A percentile compares a stretch with the other conserved stretches of the same genome.
phyloP scores from a whole-genome alignment of 73 alveolate species.

The Durusdinium trenchii region DNA sequence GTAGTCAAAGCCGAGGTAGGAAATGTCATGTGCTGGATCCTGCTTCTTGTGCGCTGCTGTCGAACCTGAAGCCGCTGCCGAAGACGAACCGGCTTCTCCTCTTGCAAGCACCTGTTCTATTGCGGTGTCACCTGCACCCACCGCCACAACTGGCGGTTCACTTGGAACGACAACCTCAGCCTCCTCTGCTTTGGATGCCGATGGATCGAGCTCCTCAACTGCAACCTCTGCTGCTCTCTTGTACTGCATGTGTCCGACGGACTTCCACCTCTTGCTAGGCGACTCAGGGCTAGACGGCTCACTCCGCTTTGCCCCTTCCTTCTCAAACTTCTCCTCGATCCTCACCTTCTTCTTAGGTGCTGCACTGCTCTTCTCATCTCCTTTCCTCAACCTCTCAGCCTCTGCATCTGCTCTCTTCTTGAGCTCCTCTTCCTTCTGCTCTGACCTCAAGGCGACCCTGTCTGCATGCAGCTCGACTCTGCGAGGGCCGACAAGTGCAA shows the following conservation, averaged over 20 bases:
- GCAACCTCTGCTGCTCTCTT: slow-evolving; percentile 44
- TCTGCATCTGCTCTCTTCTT: no score
- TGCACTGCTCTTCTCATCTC: background rate
- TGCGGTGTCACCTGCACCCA: background rate
- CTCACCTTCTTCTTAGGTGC: background rate
- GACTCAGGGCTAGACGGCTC: background rate
- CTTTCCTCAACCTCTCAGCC: background rate
- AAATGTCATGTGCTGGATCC: no score
- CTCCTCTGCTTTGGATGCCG: background rate
- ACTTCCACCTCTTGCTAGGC: background rate
- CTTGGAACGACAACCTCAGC: background rate
- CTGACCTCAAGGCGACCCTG: no score
- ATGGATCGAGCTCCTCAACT: background rate
- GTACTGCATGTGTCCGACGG: background rate
- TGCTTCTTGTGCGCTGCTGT: no score
- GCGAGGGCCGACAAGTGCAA: no score
- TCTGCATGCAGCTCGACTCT: no score
- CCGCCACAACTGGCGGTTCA: no score
- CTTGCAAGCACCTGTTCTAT: background rate
- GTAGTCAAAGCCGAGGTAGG: background rate
- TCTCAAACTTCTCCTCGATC: background rate
- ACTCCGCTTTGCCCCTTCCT: background rate
- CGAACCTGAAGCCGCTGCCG: background rate
- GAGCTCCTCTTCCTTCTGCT: background rate
- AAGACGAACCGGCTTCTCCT: background rate